Evolutionary conservation across 768 basidiomycete genomes (phyloP).

Genomic region (Amylocystis lapponica): DNA sequence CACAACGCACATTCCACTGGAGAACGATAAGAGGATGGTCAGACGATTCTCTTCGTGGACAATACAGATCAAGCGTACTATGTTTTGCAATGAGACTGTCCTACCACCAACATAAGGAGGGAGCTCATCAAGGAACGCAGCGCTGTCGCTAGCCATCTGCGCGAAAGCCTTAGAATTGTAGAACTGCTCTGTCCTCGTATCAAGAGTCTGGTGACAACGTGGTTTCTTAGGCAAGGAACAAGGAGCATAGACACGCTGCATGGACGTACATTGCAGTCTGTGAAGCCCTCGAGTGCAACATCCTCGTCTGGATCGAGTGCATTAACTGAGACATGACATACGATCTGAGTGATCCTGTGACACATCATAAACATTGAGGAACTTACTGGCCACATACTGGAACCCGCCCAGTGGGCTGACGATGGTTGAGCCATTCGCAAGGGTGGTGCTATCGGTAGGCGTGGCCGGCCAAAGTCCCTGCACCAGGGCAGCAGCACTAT

Average conservation of each 20-base stretch:
- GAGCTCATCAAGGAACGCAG: slow-evolving; percentile 43
- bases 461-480: slow-evolving; percentile 65
- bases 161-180: slow-evolving; percentile 50
- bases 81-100: slow-evolving; percentile 46
- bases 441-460: slow-evolving; percentile 37
- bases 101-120: slow-evolving; percentile 50
- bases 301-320: slow-evolving; percentile 58
- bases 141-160: slow-evolving; percentile 37
- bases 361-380: slow-evolving; percentile 1
- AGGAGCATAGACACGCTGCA: not conserved
- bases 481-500: slow-evolving; percentile 59
- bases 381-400: slow-evolving; percentile 47
- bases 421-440: slow-evolving; percentile 63
- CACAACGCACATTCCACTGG: slow-evolving; percentile 46
- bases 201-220: slow-evolving; percentile 14
- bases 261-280: slow-evolving; percentile 46
- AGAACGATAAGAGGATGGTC: not conserved
- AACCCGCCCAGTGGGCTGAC: slow-evolving; percentile 60
- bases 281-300: slow-evolving; percentile 61
- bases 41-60: slow-evolving; percentile 1
- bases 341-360: not conserved
- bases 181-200: slow-evolving; percentile 38
- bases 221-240: not conserved
- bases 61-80: slow-evolving; percentile 36
- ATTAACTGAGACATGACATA: slow-evolving; percentile 38